These are phyloP conservation scores for Passiflora organensis DNA, from an alignment of 345 rosid species.

Conservation along the genomic window DNA sequence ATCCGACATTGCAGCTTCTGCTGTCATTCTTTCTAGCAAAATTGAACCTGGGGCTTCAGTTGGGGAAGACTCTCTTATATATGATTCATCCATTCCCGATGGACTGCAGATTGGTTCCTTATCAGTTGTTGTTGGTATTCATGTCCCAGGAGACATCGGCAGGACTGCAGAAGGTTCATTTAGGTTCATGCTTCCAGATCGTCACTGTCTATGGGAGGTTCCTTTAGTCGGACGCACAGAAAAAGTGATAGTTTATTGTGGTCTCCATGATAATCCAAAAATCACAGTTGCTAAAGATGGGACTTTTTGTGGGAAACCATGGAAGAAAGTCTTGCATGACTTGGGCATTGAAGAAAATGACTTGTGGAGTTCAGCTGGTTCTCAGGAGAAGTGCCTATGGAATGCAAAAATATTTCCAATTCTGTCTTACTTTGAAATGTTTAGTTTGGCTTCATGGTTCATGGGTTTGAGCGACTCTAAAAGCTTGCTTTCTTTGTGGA, in stretches of 20 bases:
- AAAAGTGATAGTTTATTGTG: slow-evolving; percentile 75
- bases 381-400: slow-evolving; percentile 83
- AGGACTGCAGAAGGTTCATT: slow-evolving; percentile 30
- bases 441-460: slow-evolving; percentile 71
- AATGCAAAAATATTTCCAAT: slow-evolving; percentile 82
- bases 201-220: slow-evolving; percentile 98
- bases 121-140: slow-evolving; percentile 77
- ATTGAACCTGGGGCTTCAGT: slow-evolving; percentile 78
- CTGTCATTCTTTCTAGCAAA: slow-evolving; percentile 80
- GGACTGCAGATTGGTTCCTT: slow-evolving; percentile 86
- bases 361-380: slow-evolving; percentile 53
- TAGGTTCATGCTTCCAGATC: slow-evolving; percentile 85
- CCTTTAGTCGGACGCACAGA: slow-evolving; percentile 66
- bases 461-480: slow-evolving; percentile 68
- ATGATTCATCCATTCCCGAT: slow-evolving; percentile 62
- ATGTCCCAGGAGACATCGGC: slow-evolving; percentile 46
- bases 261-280: slow-evolving; percentile 96
- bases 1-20: slow-evolving; percentile 89
- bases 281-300: slow-evolving; percentile 51
- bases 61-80: slow-evolving; percentile 92
- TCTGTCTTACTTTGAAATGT: slow-evolving; percentile 73
- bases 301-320: slow-evolving; percentile 92
- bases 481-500: slow-evolving; percentile 58
- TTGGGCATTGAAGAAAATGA: slow-evolving; percentile 66
- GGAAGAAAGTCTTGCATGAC: slow-evolving; percentile 65